These are phyloP conservation scores for Colletotrichum filicis DNA, from an alignment of 2,329 filamentous ascomycete species.

Conservation along the genomic window DNA sequence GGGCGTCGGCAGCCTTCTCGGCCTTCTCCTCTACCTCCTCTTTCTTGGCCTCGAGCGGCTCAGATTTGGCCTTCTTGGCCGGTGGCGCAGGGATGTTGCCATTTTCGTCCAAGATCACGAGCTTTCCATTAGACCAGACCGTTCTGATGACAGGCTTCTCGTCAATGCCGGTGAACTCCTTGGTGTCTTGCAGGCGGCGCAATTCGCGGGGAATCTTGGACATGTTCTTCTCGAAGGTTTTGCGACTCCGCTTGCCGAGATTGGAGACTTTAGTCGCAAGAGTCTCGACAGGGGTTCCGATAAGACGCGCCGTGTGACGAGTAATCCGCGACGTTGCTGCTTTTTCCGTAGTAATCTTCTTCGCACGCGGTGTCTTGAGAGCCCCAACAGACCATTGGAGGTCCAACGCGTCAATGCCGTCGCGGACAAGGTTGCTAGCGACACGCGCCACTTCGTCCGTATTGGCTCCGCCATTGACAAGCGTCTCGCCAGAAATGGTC, in stretches of 20 bases:
- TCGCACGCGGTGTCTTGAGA: slow-evolving; percentile 48
- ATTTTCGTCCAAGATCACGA: slow-evolving; percentile 58
- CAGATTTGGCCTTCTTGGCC: slow-evolving; percentile 37
- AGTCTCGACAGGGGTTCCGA: slow-evolving; percentile 54
- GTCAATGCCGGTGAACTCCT: slow-evolving; percentile 70
- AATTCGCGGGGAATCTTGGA: slow-evolving; percentile 67
- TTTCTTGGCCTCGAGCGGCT: slow-evolving; percentile 36
- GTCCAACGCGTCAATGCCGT: slow-evolving; percentile 59
- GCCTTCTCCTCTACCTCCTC: slow-evolving; percentile 43
- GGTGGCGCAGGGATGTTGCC: slow-evolving; percentile 44
- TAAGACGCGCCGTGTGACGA: slow-evolving; percentile 58
- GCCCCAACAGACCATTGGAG: slow-evolving; percentile 54
- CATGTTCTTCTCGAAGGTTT: slow-evolving; percentile 60
- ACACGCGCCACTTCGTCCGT: slow-evolving; percentile 26
- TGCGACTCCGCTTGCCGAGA: slow-evolving; percentile 70
- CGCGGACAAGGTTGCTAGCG: slow-evolving; percentile 44
- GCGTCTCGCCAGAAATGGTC: slow-evolving; percentile 55
- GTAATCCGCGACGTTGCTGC: slow-evolving; percentile 45
- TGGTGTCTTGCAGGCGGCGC: slow-evolving; percentile 69
- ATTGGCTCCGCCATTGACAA: slow-evolving; percentile 41
- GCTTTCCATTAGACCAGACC: slow-evolving; percentile 74
- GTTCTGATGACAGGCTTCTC: slow-evolving; percentile 67
- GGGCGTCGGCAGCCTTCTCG: slow-evolving; percentile 49
- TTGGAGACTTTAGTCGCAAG: slow-evolving; percentile 61
- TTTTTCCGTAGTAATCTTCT: slow-evolving; percentile 46